These are phyloP conservation scores for Saraca asoca DNA, from an alignment of 331 rosid genomes.

Conservation along the genomic window DNA sequence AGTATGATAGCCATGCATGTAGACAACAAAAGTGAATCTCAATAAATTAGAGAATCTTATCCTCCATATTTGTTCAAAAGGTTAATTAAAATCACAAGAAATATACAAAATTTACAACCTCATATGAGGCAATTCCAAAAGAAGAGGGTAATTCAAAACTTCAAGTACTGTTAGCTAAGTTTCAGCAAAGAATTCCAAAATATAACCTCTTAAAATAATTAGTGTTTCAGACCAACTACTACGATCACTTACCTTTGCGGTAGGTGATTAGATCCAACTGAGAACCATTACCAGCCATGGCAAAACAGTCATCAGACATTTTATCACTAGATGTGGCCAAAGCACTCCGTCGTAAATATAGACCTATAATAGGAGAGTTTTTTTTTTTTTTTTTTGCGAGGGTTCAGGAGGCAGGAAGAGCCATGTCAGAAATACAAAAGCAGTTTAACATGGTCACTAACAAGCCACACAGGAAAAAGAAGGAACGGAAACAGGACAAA, in stretches of 20 bases:
- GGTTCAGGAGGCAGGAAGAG: constrained; percentile 23
- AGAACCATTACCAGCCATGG: constrained; percentile 46
- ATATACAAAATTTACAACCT: constrained; percentile 4
- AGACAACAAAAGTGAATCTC: not conserved
- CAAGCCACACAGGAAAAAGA: not conserved
- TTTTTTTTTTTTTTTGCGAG: constrained; percentile 1
- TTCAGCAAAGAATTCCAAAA: constrained; percentile 14
- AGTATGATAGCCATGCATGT: no score
- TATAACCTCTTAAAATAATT: constrained; percentile 15
- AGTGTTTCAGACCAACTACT: constrained; percentile 12
- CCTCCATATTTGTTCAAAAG: not conserved
- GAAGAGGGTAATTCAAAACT: constrained; percentile 1
- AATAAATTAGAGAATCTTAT: not conserved
- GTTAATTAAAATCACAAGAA: not conserved
- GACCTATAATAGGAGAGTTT: constrained; percentile 48
- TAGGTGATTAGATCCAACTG: constrained; percentile 44
- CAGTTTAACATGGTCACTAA: constrained; percentile 10
- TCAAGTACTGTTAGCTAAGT: constrained; percentile 11
- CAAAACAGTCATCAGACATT: constrained; percentile 38
- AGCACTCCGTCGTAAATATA: constrained; percentile 53
- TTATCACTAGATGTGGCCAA: constrained; percentile 47
- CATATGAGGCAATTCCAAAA: constrained; percentile 1
- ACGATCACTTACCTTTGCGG: constrained; percentile 50
- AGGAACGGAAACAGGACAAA: not conserved
- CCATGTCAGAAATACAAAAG: constrained; percentile 37